Percentiles rank a stretch among this genome's conserved stretches.
Evolutionary conservation across 2,329 filamentous ascomycete genomes (phyloP).

Genomic region (Xylaria digitata): DNA sequence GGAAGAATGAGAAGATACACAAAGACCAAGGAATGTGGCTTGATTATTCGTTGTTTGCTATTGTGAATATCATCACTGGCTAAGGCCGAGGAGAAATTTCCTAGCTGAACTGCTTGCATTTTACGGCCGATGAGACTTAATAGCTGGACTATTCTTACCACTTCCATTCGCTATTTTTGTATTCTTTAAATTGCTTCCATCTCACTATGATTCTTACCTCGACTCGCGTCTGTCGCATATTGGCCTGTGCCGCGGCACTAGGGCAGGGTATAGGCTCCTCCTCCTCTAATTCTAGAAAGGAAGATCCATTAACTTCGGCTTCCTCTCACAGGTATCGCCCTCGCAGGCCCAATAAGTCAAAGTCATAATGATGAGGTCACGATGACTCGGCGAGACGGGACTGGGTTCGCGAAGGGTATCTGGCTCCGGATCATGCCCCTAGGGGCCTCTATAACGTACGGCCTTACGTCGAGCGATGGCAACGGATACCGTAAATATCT

Average conservation of each 20-base stretch:
- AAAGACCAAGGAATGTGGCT: slow-evolving; percentile 21
- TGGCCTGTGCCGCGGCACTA: slow-evolving; percentile 23
- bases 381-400: neutral
- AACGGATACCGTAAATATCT: slow-evolving; percentile 54
- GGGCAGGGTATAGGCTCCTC: slow-evolving; percentile 12
- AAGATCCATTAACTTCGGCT: neutral
- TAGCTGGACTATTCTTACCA: neutral
- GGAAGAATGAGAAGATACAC: slow-evolving; percentile 18
- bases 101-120: neutral
- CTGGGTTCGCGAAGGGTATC: slow-evolving; percentile 42
- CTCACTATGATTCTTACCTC: slow-evolving; percentile 22
- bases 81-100: neutral
- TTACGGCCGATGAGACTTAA: neutral
- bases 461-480: slow-evolving; percentile 48
- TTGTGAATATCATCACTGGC: slow-evolving; percentile 12
- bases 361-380: neutral
- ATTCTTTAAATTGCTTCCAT: neutral
- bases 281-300: neutral
- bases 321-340: slow-evolving; percentile 16
- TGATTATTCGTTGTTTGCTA: slow-evolving; percentile 11
- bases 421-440: slow-evolving; percentile 53
- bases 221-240: slow-evolving; percentile 17
- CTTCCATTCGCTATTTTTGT: neutral
- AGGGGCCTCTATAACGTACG: slow-evolving; percentile 55
- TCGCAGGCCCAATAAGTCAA: slow-evolving; percentile 13